Base-by-base conservation (phyloP, 805 yeast species). In the Starmera dryadoides region DNA sequence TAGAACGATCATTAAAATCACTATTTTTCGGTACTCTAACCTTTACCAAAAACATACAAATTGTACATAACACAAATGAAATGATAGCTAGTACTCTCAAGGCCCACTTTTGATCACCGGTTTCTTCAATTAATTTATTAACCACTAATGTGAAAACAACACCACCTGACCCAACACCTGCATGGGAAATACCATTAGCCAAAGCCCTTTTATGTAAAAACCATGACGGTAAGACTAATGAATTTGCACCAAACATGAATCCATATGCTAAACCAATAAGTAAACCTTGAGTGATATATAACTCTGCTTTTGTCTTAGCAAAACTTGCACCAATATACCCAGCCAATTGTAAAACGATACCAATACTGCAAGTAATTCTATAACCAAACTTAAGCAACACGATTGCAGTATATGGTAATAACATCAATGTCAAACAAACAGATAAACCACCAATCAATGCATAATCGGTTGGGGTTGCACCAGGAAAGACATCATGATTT, bases 111-210 rank as follows among this genome's bases (percentile, higher is more conserved):
- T 71, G 71, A 40, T 66, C 53, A 2, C 73, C 71, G 8, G 66
- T 59, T 14, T 53, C 58, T 5, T 58, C 49, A 14, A 75, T 66
- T 42, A 75, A 54, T 14, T 64, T 63, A 39, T 70, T 63, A 10
- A 62, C 58, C 0, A 72, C 59, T 36, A 72, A 49, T 6, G 74
- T 59, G 39, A 63, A 67, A 0, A 62, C 50, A 8, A 72, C 63
- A 42, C 79, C 81, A 25, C 79, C 77, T 1, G 73, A 47, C 30
- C 80, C 81, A 4, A 77, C 65, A 9, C 81, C 81, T 18, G 68
- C 49, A 20, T 70, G 59, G 2, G 73, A 64, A 20, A 73, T 52
- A 4, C 80, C 79, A 50, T 68, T 62, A 2, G 79, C 75, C 11
- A 71, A 55, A 2, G 76, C 72, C 39, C 75, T 59, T 28, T 59